A percentile compares a stretch with the other conserved stretches of the same genome.
phyloP scores from a whole-genome alignment of 495 filamentous ascomycete genomes.

The Lentithecium fluviatile region DNA sequence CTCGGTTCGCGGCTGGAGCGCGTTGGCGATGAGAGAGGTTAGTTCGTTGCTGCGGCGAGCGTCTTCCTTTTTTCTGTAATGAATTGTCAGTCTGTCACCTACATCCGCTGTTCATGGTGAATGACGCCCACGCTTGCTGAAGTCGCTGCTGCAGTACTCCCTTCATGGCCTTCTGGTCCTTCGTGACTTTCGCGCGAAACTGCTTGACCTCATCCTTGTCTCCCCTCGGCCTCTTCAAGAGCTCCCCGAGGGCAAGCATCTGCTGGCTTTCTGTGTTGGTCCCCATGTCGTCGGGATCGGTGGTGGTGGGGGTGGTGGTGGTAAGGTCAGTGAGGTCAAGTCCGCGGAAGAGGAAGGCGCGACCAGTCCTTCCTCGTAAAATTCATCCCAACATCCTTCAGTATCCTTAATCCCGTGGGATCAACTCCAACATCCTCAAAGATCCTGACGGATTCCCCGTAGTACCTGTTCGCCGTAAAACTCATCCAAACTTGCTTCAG shows the following conservation, averaged over 20 bases:
- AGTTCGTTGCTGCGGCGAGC: slow-evolving; percentile 6
- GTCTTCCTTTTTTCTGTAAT: slow-evolving; percentile 4
- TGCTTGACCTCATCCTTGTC: slow-evolving; percentile 7
- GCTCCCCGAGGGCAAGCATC: slow-evolving; percentile 6
- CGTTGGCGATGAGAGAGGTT: neutral
- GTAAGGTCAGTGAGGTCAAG: too few relatives aligned
- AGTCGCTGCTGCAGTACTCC: slow-evolving; percentile 7
- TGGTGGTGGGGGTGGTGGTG: too few relatives aligned
- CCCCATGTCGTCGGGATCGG: neutral
- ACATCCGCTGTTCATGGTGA: neutral
- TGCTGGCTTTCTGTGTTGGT: slow-evolving; percentile 8
- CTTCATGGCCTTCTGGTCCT: slow-evolving; percentile 7
- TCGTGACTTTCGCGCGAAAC: slow-evolving; percentile 5
- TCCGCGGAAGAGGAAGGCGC: too few relatives aligned
- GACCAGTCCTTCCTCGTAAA: too few relatives aligned
- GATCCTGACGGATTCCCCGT: too few relatives aligned
- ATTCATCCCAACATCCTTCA: too few relatives aligned
- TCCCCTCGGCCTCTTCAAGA: slow-evolving; percentile 10
- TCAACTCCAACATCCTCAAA: too few relatives aligned
- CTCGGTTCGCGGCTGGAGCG: neutral
- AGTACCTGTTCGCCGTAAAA: too few relatives aligned
- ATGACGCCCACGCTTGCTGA: slow-evolving; percentile 10
- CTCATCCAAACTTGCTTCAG: too few relatives aligned
- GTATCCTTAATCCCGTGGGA: too few relatives aligned
- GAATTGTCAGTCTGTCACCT: neutral